Evolutionary conservation across 2,329 filamentous ascomycete species (phyloP).

Genomic region (Penicillium janthinellum): DNA sequence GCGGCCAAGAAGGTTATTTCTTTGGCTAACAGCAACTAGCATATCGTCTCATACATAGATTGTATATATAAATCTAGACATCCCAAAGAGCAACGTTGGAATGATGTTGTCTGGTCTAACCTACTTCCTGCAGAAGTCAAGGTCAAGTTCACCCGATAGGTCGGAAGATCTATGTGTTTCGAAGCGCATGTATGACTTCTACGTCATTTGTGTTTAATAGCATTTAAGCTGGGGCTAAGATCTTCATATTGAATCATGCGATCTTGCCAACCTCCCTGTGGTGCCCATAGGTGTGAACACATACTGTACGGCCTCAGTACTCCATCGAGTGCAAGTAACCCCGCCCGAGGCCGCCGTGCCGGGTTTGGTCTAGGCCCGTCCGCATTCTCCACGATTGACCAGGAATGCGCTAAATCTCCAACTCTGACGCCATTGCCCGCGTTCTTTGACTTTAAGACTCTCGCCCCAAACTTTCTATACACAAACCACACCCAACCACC

Average conservation of each 20-base stretch:
- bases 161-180: background rate
- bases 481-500: background rate
- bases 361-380: conserved; percentile 21
- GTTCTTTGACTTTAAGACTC: conserved; percentile 16
- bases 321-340: background rate
- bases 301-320: no score
- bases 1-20: conserved; percentile 66
- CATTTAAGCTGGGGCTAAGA: no score
- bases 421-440: conserved; percentile 28
- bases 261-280: background rate
- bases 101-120: no score
- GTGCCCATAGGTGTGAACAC: background rate
- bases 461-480: background rate
- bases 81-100: background rate
- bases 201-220: background rate
- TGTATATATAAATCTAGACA: background rate
- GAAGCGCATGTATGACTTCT: background rate
- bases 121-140: no score
- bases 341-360: background rate
- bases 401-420: conserved; percentile 14
- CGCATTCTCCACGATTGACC: conserved; percentile 27
- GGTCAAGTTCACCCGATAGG: no score
- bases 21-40: conserved; percentile 13
- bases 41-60: background rate
- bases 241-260: background rate